Evolutionary conservation across 208 protist species (phyloP), one percentile per base, ranked within the genome.

Genomic region (Leishmania braziliensis): DNA sequence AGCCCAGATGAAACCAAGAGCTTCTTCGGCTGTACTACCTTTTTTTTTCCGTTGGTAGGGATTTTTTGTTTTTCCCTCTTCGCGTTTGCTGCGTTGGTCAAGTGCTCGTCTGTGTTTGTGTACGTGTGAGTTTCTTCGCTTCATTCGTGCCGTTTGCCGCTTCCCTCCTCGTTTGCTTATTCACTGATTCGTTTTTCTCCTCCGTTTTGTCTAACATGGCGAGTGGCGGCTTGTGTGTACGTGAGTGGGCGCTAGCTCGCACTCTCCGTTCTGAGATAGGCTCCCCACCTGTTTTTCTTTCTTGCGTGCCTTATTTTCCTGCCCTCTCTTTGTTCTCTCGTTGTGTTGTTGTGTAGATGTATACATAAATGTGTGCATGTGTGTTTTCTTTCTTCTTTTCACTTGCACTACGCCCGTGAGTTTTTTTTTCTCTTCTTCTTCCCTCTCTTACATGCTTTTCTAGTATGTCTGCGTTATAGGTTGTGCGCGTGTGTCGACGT

Each of bases 361-460:
- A 77, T 77, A 39, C 20, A 77, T 77, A 77, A 46, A 63, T n/a
- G 36, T 43, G 20, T 63, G 51, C 23, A 63, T 77, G 51, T 29
- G 18, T 36, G 18, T 20, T 77, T 50, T 72, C 68, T n/a, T 46
- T 51, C 23, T 51, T 20, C 18, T 53, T 43, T 65, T 81, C 48
- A 62, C 8, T 79, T 50, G 36, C 39, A 72, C 33, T 72, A 12
- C 68, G 23, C 23, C 68, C 5, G 39, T 10, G 66, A 71, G 39
- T n/a, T 68, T 39, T 69, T 81, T 60, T 66, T n/a, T 14, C 43
- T 36, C 60, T 1, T 84, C 70, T 77, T 29, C 71, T 43, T 70
- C 50, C 43, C 62, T 84, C 76, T 10, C 43, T n/a, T 50, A 43
- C 68, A 48, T 48, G 18, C 36, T 14, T 70, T 70, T 70, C 12